Base-by-base conservation (phyloP, 2,329 filamentous ascomycete species). In the Gremmenia infestans region DNA sequence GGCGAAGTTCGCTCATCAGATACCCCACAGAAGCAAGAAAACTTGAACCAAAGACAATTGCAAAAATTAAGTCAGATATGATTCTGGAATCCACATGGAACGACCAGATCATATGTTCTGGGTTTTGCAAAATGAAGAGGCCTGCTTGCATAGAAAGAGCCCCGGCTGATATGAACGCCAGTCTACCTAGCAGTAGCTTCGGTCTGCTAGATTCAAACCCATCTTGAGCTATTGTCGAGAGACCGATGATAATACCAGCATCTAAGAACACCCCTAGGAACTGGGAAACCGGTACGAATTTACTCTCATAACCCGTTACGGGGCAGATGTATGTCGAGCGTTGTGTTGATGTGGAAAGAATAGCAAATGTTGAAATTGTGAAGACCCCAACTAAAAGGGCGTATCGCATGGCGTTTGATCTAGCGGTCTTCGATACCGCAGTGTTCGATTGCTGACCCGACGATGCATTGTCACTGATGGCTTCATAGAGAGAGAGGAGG, bases 311-410 rank as follows among this genome's bases (percentile, higher is more conserved):
- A 14, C 48, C 37, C 37, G 46, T 46, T 36, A 37, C 17, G 3
- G 57, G 53, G 50, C 57, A 59, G n/a, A 59, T 59, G 22, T 56
- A 59, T 35, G 53, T 59, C 14, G 57, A 56, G 36, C 37, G 40
- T 14, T 53, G 47, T 15, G 53, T 45, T 15, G 50, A 53, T 7
- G 52, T n/a, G 22, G 50, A 22, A 17, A 56, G n/a, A 22, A 36
- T 49, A 11, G 35, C 35, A 36, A 51, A 36, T 32, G 53, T 48
- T 11, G 54, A 48, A 2, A 59, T 19, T 11, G 43, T 32, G 28
- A 37, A 54, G 19, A 39, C 37, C 7, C 14, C 48, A 19, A 56
- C 37, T 14, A 53, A 35, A 12, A 52, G 19, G 2, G 46, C 43
- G 40, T 53, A 55, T 36, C 49, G 50, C 28, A 49, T 17, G 12